Evolutionary conservation across 495 filamentous ascomycete species (phyloP).

Genomic region (Aspergillus haitiensis): DNA sequence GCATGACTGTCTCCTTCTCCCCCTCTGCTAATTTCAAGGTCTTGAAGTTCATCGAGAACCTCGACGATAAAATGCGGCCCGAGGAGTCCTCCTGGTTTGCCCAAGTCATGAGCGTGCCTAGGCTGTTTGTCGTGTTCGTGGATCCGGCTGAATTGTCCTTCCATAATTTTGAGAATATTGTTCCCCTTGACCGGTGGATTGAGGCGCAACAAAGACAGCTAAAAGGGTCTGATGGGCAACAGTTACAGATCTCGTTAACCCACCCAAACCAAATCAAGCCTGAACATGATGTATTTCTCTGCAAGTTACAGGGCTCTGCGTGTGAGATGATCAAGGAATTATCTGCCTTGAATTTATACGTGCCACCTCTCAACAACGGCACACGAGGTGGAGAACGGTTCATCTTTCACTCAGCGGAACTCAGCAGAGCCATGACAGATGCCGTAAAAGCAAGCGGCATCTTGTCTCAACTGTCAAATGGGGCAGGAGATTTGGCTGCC

Average conservation of each 20-base stretch:
- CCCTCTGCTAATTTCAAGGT: not conserved
- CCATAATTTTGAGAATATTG: slow-evolving; percentile 9
- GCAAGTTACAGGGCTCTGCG: not conserved
- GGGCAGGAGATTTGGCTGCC: not conserved
- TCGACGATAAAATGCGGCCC: not conserved
- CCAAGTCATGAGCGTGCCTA: not conserved
- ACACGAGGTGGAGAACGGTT: slow-evolving; percentile 3
- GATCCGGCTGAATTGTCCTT: slow-evolving; percentile 1
- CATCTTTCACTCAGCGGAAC: slow-evolving; percentile 7
- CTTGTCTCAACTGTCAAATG: not conserved
- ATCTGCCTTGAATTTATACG: not conserved
- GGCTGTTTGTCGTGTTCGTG: slow-evolving; percentile 1
- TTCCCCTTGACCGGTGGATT: slow-evolving; percentile 4
- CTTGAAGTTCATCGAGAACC: slow-evolving; percentile 6
- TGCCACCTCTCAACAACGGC: not conserved
- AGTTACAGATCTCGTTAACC: not conserved
- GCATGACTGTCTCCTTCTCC: not conserved
- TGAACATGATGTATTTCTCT: not conserved
- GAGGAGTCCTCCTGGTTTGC: not conserved
- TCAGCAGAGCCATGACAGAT: slow-evolving; percentile 1
- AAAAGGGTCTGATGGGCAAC: too few species aligned
- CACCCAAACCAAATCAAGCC: not conserved
- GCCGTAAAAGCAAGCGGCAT: not conserved
- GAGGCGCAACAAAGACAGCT: not conserved
- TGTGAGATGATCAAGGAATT: not conserved